Base-by-base conservation (phyloP, 2,329 filamentous ascomycete genomes). In the Exophiala viscosa region DNA sequence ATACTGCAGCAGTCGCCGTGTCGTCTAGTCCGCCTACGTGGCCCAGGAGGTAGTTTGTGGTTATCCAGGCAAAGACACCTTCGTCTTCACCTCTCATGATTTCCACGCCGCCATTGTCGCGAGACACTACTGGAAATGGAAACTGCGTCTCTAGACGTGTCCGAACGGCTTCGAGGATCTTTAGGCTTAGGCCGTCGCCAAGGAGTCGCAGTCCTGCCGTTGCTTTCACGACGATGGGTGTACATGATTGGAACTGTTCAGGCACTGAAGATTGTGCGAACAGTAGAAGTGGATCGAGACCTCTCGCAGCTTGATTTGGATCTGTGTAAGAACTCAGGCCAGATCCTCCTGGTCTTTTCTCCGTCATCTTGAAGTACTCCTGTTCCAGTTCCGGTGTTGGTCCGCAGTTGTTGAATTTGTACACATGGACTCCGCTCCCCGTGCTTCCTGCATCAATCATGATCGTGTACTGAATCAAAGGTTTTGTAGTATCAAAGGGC, bases 371-470 rank as follows among this genome's bases (percentile, higher is more conserved):
- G 73, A 99, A 99, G 52, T 88, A 81, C 69, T 99, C 93, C 67
- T 84, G 77, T 74, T 99, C 93, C 45, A 99, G 82, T 73, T 96
- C 91, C 23, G 93, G 93, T n/a, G 91, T 91, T 7, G 89, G 76
- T 11, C 91, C 93, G 75, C 92, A 99, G 76, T 97, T 97, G 79
- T 97, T 97, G 82, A 97, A 99, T 69, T 90, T 88, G 80, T 96
- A 99, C 54, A 97, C 90, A 76, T 99, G 95, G 68, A 99, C 96
- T 64, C 93, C 87, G 55, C 93, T 97, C 55, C 93, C 93, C 49
- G 93, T 97, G 77, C 91, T 97, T 64, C 93, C 93, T 43, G 93
- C 93, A 72, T 99, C 93, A 66, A 99, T 89, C 93, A 99, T 99
- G 66, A 97, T 82, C 57, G 93, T 93, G 75, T 97, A 99, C 69